Evolutionary conservation across 495 filamentous ascomycete species (phyloP).

Genomic region (Xylaria longipes): DNA sequence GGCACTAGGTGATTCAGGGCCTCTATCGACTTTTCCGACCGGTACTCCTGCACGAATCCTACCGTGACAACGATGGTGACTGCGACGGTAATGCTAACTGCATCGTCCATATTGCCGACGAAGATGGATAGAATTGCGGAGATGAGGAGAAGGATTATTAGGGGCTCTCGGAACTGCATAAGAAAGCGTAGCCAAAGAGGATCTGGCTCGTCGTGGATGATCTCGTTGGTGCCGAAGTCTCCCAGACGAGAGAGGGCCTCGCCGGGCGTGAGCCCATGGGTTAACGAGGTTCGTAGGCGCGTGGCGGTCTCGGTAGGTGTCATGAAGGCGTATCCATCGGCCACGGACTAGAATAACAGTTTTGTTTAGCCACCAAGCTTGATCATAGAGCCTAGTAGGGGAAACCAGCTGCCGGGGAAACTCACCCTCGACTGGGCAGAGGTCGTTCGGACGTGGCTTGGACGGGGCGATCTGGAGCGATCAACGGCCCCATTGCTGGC

Average conservation of each 20-base stretch:
- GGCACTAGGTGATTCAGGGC: slow-evolving; percentile 92
- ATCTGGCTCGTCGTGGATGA: slow-evolving; percentile 91
- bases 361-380: not conserved
- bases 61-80: slow-evolving; percentile 97
- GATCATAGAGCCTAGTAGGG: slow-evolving; percentile 17
- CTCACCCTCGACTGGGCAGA: slow-evolving; percentile 57
- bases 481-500: slow-evolving; percentile 33
- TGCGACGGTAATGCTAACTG: slow-evolving; percentile 90
- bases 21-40: slow-evolving; percentile 96
- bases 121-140: slow-evolving; percentile 90
- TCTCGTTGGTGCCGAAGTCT: slow-evolving; percentile 89
- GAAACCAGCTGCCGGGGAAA: slow-evolving; percentile 1
- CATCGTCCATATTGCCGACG: slow-evolving; percentile 96
- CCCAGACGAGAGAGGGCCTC: slow-evolving; percentile 81
- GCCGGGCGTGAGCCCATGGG: slow-evolving; percentile 76
- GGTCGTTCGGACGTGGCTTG: slow-evolving; percentile 47
- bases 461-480: slow-evolving; percentile 44
- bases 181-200: slow-evolving; percentile 93
- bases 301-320: slow-evolving; percentile 78
- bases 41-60: slow-evolving; percentile 96
- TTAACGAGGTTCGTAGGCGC: slow-evolving; percentile 81
- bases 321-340: slow-evolving; percentile 64
- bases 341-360: slow-evolving; percentile 43
- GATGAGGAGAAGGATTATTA: slow-evolving; percentile 84
- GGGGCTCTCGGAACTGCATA: slow-evolving; percentile 94